Conservation (phyloP, 1,284 basidiomycete species). For the Bjerkandera adusta region DNA sequence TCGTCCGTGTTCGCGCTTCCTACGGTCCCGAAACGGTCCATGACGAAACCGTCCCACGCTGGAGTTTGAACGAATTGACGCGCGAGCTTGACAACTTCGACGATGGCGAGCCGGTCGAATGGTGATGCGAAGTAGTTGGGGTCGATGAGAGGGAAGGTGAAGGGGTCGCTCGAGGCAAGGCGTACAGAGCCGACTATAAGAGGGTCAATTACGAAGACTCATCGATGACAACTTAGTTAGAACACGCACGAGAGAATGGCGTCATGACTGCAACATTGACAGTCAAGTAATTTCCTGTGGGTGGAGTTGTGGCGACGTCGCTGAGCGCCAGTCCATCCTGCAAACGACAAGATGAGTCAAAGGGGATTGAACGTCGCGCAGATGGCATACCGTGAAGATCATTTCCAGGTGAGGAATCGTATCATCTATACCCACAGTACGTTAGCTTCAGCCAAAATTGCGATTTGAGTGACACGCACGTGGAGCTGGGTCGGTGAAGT, state of each 20-base stretch:
- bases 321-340: conserved; percentile 3
- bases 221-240: background rate
- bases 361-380: background rate
- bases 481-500: conserved; percentile 14
- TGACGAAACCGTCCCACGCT: conserved; percentile 34
- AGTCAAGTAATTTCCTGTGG: conserved; percentile 6
- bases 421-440: too few relatives aligned
- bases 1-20: conserved; percentile 25
- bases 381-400: background rate
- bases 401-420: too few relatives aligned
- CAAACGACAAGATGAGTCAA: background rate
- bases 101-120: conserved; percentile 35
- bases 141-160: conserved; percentile 38
- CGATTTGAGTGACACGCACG: background rate
- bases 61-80: conserved; percentile 31
- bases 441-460: background rate
- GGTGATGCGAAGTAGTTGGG: conserved; percentile 32
- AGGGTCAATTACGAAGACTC: background rate
- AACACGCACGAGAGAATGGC: conserved; percentile 31
- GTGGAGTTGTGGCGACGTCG: conserved; percentile 1
- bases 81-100: conserved; percentile 30
- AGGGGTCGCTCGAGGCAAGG: conserved; percentile 35
- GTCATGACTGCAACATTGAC: background rate
- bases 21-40: conserved; percentile 13
- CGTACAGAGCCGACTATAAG: conserved; percentile 30